Evolutionary conservation across 352 stramenopile species (phyloP).

Genomic region (Phytophthora ohioensis): DNA sequence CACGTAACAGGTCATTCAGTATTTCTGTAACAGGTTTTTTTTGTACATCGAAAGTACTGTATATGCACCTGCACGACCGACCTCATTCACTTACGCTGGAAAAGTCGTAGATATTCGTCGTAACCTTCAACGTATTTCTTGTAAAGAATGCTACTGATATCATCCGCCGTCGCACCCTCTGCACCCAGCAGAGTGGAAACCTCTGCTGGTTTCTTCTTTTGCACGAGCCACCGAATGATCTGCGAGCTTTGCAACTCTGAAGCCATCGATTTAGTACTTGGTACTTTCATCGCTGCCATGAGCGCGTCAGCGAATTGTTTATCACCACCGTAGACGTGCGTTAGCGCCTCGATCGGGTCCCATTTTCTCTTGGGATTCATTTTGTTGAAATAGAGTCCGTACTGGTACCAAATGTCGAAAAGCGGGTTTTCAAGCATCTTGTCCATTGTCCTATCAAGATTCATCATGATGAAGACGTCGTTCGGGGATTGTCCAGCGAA

Average conservation of each 20-base stretch:
- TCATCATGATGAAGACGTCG: constrained; percentile 6
- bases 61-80: no score
- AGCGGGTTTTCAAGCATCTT: constrained; percentile 8
- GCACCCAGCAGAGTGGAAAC: background rate
- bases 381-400: constrained; percentile 3
- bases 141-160: constrained; percentile 2
- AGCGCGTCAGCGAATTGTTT: background rate
- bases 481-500: background rate
- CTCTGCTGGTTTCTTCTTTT: background rate
- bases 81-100: no score
- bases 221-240: background rate
- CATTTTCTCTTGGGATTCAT: background rate
- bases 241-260: background rate
- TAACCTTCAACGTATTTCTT: background rate
- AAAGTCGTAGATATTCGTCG: background rate
- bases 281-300: background rate
- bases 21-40: no score
- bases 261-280: constrained; percentile 6
- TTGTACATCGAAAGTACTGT: no score
- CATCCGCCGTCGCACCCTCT: background rate
- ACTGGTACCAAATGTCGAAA: constrained; percentile 13
- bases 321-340: background rate
- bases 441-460: background rate
- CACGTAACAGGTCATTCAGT: no score
- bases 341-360: background rate